These are phyloP conservation scores for Calonectria montana DNA, from an alignment of 2,329 filamentous ascomycete genomes.

Conservation along the genomic window DNA sequence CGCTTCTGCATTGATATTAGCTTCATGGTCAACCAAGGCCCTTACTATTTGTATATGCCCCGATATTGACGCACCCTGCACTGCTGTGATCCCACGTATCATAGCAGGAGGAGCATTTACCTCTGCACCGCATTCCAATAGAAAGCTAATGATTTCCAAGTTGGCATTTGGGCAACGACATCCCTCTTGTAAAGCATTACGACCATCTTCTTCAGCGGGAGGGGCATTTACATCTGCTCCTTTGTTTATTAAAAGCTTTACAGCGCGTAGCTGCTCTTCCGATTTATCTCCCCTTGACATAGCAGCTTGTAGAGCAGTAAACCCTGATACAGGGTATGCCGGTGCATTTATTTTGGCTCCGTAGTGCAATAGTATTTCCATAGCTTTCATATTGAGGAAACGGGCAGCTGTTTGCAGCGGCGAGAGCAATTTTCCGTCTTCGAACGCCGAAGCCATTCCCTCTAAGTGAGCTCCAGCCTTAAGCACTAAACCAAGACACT, in stretches of 20 bases:
- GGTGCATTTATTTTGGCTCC: neutral
- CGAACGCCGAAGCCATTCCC: neutral
- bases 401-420: neutral
- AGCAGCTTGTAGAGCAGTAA: neutral
- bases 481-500: neutral
- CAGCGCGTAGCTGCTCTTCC: neutral
- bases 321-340: neutral
- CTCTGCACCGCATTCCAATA: neutral
- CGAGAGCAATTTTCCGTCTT: neutral
- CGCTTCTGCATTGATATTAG: neutral
- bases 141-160: neutral
- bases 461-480: neutral
- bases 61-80: neutral
- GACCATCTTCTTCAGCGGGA: neutral
- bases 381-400: neutral
- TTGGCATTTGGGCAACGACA: neutral
- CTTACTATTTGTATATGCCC: neutral
- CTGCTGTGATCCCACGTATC: neutral
- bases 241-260: neutral
- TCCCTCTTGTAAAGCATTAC: neutral
- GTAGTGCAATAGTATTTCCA: neutral
- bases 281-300: neutral
- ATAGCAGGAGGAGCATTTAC: neutral
- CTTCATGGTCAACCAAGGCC: neutral
- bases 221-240: neutral